These are phyloP conservation scores for Casuarina equisetifolia DNA, from an alignment of 306 rosid genomes.

Conservation along the genomic window DNA sequence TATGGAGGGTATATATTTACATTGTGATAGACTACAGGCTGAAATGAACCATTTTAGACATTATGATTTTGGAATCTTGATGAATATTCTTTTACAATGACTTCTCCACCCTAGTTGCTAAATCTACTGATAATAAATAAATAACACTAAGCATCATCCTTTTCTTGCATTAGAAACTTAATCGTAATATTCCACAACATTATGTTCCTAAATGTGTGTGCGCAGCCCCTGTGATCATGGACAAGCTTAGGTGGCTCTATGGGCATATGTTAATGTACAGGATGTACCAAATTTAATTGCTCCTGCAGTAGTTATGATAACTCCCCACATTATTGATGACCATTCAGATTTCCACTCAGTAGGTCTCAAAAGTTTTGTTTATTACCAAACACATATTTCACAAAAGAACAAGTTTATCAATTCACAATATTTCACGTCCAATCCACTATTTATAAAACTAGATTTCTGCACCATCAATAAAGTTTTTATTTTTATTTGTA, in stretches of 20 bases:
- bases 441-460: not conserved
- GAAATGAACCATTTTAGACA: not conserved
- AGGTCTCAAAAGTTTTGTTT: not conserved
- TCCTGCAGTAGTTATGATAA: not conserved
- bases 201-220: not conserved
- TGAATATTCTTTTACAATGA: not conserved
- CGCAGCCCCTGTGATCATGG: not conserved
- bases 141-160: not conserved
- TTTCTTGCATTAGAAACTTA: not conserved
- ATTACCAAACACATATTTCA: not conserved
- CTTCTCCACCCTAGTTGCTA: not conserved
- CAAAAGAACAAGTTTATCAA: not conserved
- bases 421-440: not conserved
- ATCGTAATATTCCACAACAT: not conserved
- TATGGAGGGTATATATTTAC: constrained; percentile 4
- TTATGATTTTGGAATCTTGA: not conserved
- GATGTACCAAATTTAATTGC: not conserved
- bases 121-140: not conserved
- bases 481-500: not conserved
- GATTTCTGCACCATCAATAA: not conserved
- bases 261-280: not conserved
- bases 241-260: not conserved
- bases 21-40: not conserved
- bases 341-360: not conserved
- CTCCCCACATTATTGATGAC: not conserved